phyloP scores from a whole-genome alignment of 108 stramenopile genomes.

The Nitzschia inconspicua region DNA sequence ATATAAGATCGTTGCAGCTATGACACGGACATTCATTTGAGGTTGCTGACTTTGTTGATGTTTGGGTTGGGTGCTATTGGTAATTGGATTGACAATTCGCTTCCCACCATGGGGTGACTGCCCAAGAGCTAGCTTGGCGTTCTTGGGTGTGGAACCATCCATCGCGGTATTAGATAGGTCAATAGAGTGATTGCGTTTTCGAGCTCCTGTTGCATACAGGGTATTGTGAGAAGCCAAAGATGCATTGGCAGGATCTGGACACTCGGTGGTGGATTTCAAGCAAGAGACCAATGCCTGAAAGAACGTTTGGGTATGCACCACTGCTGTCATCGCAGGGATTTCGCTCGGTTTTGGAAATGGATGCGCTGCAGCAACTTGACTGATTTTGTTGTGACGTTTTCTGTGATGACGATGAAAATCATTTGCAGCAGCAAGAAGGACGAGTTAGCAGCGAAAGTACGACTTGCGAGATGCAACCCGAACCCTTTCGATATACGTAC shows the following conservation, averaged over 20 bases:
- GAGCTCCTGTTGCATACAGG: conserved; percentile 2
- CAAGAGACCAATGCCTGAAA: conserved; percentile 38
- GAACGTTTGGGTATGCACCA: conserved; percentile 37
- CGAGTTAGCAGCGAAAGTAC: too few species aligned
- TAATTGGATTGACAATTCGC: background rate
- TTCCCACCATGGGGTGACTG: conserved; percentile 27
- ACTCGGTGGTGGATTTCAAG: conserved; percentile 17
- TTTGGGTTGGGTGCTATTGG: too few species aligned
- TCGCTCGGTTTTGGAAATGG: conserved; percentile 30
- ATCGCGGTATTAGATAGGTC: background rate
- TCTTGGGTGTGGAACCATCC: conserved; percentile 4
- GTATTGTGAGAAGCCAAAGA: background rate
- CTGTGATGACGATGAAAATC: too few species aligned
- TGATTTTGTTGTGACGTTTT: too few species aligned
- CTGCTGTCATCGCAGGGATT: conserved; percentile 44
- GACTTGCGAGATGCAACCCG: too few species aligned
- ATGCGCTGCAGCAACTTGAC: too few species aligned
- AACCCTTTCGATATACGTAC: too few species aligned
- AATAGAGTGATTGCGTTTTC: conserved; percentile 19
- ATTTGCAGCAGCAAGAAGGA: too few species aligned
- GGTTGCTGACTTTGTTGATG: conserved; percentile 2
- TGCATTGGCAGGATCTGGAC: background rate
- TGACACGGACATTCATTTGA: conserved; percentile 23
- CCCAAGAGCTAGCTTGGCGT: conserved; percentile 4
- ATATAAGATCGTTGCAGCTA: conserved; percentile 60